A percentile compares a stretch with the other conserved stretches of the same genome.
Evolutionary conservation across 192 early-diverging fungal species (phyloP).

Genomic region (Coemansia sp.): DNA sequence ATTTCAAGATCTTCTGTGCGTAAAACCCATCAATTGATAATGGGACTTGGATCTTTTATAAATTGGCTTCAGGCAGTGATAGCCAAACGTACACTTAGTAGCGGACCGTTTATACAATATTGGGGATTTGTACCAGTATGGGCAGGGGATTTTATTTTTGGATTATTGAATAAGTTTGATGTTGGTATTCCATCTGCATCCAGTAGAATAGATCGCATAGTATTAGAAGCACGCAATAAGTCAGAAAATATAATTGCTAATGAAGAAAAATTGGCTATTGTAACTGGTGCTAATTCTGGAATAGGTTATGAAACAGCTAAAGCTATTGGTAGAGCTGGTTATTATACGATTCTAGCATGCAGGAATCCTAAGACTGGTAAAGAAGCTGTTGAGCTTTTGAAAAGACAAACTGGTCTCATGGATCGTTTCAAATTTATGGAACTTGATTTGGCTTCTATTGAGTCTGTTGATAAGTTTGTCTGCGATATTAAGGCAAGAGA

Average conservation of each 20-base stretch:
- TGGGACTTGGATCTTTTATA: constrained; percentile 25
- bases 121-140: constrained; percentile 16
- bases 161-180: constrained; percentile 30
- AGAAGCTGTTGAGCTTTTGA: constrained; percentile 40
- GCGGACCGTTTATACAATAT: background rate
- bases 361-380: constrained; percentile 16
- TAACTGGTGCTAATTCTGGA: constrained; percentile 63
- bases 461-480: constrained; percentile 43
- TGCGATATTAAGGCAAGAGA: constrained; percentile 30
- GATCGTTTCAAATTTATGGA: constrained; percentile 35
- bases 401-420: constrained; percentile 42
- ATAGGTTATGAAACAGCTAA: constrained; percentile 62
- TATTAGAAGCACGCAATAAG: constrained; percentile 20
- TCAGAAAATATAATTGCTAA: constrained; percentile 5
- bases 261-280: constrained; percentile 36
- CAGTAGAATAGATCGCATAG: constrained; percentile 36
- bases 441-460: constrained; percentile 57
- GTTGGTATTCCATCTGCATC: constrained; percentile 16
- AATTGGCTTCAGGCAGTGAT: constrained; percentile 28
- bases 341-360: constrained; percentile 53
- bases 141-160: constrained; percentile 27
- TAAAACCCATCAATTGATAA: background rate
- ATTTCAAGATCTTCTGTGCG: background rate
- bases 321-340: constrained; percentile 58
- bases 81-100: constrained; percentile 2